These are phyloP conservation scores for Prunus campanulata DNA, from an alignment of 306 rosid genomes.

Conservation along the genomic window DNA sequence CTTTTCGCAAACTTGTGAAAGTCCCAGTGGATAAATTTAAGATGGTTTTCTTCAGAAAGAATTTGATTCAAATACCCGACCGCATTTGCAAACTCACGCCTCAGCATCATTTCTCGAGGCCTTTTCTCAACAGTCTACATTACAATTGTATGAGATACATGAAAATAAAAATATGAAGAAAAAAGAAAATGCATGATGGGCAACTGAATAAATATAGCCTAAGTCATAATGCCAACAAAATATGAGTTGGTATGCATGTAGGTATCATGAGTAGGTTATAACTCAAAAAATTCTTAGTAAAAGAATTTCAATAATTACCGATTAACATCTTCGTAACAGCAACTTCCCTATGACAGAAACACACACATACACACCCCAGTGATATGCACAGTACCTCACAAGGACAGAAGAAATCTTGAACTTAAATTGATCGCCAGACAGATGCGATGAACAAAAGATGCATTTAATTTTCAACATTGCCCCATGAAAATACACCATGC, in stretches of 20 bases:
- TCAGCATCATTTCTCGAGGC: conserved; percentile 98
- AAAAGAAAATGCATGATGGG: not conserved
- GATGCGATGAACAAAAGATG: not conserved
- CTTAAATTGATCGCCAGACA: too few species aligned
- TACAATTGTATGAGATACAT: conserved; percentile 27
- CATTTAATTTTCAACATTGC: not conserved
- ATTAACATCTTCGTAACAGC: not conserved
- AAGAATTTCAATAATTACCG: not conserved
- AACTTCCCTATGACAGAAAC: not conserved
- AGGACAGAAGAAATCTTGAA: not conserved
- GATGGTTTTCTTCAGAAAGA: conserved; percentile 68
- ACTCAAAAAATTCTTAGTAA: not conserved
- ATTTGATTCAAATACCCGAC: conserved; percentile 91
- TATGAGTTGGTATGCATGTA: not conserved
- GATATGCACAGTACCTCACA: not conserved
- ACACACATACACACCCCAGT: not conserved
- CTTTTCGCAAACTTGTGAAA: conserved; percentile 96
- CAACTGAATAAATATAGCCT: not conserved
- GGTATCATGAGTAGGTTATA: not conserved
- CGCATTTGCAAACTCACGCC: conserved; percentile 91
- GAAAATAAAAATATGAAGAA: conserved; percentile 8
- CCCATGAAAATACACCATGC: not conserved
- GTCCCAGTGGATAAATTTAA: conserved; percentile 93
- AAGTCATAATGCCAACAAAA: not conserved
- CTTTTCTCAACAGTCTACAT: conserved; percentile 89